Base-by-base conservation (phyloP, 2,329 filamentous ascomycete species). In the Pestalotiopsis sp. region DNA sequence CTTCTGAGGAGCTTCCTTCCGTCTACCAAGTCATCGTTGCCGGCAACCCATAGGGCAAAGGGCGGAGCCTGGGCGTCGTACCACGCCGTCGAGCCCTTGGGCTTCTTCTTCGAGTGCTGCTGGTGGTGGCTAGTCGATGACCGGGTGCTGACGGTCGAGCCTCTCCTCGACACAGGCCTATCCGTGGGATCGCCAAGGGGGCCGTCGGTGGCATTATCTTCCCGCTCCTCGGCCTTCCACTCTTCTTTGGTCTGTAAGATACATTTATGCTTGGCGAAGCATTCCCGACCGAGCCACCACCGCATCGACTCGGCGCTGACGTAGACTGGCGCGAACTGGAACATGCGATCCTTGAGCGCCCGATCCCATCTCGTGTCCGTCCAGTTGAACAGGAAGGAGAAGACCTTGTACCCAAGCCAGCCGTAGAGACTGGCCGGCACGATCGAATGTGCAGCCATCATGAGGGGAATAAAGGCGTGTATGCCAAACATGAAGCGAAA, bases 211-310 rank as follows among this genome's bases (percentile, higher is more conserved):
- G 91, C 67, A 12, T 41, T 88, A 66, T 92, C 90, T 68, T 90
- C 84, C 36, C 79, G 82, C 58, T 91, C 89, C 73, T 93, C 91
- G 9, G 87, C 85, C 57, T 80, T 83, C 67, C 88, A 86, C 69
- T 92, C 89, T 70, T 95, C 92, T 52, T 88, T 87, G 0, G 94
- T 97, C 1, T 93, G 87, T 6, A 98, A 83, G 65, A 98, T 97
- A 76, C 95, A 98, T 77, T 93, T 93, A 75, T 97, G 93, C 74
- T 86, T 79, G 9, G 90, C 31, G 89, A 91, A 98, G 73, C 94
- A 94, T 74, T 96, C 93, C 3, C 91, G 84, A 0, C 95, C 95
- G 0, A 98, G 86, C 95, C 95, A 98, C 95, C 95, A 98, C 5
- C 93, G 87, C 93, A 98, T 97, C 69, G 90, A 92, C 81, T 98